Conservation (phyloP, 106 monocot species). For the Dendrobium nobile region DNA sequence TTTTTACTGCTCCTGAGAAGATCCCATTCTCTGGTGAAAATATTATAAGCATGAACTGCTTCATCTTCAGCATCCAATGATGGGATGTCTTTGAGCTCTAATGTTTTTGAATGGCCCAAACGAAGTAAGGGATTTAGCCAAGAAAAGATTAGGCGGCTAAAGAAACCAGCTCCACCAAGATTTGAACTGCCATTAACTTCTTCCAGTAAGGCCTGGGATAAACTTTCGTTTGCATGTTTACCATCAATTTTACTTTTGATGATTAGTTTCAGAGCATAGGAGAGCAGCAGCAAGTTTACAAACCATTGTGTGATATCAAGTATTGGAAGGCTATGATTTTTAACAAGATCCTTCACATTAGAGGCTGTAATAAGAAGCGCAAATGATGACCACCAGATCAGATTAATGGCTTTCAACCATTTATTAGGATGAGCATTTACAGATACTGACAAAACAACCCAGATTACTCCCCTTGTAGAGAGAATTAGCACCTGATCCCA, state of each 20-base stretch:
- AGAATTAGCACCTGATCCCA: neutral
- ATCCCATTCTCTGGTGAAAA: constrained; percentile 37
- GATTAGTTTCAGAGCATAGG: constrained; percentile 20
- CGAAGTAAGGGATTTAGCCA: constrained; percentile 65
- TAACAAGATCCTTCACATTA: constrained; percentile 13
- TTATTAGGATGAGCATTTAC: constrained; percentile 19
- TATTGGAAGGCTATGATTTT: constrained; percentile 8
- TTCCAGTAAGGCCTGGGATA: constrained; percentile 32
- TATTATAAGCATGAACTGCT: constrained; percentile 31
- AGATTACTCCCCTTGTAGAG: constrained; percentile 26
- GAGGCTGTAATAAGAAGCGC: constrained; percentile 21
- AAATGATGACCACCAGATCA: constrained; percentile 32
- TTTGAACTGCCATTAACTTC: constrained; percentile 6
- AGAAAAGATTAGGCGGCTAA: constrained; percentile 51
- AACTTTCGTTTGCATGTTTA: neutral
- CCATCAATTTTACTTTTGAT: neutral
- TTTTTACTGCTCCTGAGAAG: constrained; percentile 13
- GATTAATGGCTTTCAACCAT: neutral
- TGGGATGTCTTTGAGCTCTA: constrained; percentile 49
- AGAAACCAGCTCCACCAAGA: constrained; percentile 18
- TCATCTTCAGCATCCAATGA: constrained; percentile 40
- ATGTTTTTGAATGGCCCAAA: constrained; percentile 36
- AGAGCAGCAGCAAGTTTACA: constrained; percentile 29
- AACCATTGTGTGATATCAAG: constrained; percentile 29
- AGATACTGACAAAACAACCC: constrained; percentile 29